Evolutionary conservation across 768 basidiomycete genomes (phyloP).

Genomic region (Mycena floridula): DNA sequence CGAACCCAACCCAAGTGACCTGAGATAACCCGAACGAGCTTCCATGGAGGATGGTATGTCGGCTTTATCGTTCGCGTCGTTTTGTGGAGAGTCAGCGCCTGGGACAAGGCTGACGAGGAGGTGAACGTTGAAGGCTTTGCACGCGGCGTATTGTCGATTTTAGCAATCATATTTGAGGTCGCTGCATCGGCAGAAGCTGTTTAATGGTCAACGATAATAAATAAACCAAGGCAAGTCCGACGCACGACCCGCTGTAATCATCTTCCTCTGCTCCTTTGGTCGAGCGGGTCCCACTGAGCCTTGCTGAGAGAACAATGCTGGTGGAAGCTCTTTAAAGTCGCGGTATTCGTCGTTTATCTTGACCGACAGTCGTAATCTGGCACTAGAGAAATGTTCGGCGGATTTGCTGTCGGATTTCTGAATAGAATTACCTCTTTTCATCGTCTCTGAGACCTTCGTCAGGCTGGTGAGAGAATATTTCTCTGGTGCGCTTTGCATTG

Average conservation of each 20-base stretch:
- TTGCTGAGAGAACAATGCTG: conserved; percentile 76
- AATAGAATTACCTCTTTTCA: conserved; percentile 51
- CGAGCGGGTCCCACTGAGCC: conserved; percentile 75
- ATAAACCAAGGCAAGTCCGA: conserved; percentile 8
- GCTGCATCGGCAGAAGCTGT: conserved; percentile 36
- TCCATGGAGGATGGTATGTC: conserved; percentile 94
- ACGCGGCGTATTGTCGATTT: conserved; percentile 68
- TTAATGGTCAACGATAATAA: too few relatives aligned
- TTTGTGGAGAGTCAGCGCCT: conserved; percentile 88
- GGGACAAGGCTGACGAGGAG: conserved; percentile 65
- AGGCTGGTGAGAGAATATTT: conserved; percentile 59
- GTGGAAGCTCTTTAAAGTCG: conserved; percentile 79
- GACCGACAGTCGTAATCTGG: conserved; percentile 68
- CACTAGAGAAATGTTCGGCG: conserved; percentile 29
- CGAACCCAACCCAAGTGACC: conserved; percentile 99
- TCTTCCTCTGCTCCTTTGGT: conserved; percentile 57
- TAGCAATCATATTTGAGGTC: conserved; percentile 63
- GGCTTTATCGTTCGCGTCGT: conserved; percentile 93
- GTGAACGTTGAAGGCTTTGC: conserved; percentile 66
- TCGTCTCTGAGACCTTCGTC: conserved; percentile 60
- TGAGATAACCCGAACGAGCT: conserved; percentile 92
- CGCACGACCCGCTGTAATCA: conserved; percentile 69
- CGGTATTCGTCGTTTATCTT: conserved; percentile 90
- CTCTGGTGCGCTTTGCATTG: conserved; percentile 67
- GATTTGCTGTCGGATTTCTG: neutral